phyloP scores from a whole-genome alignment of 108 stramenopile genomes.

The Mediolabrus comicus region DNA sequence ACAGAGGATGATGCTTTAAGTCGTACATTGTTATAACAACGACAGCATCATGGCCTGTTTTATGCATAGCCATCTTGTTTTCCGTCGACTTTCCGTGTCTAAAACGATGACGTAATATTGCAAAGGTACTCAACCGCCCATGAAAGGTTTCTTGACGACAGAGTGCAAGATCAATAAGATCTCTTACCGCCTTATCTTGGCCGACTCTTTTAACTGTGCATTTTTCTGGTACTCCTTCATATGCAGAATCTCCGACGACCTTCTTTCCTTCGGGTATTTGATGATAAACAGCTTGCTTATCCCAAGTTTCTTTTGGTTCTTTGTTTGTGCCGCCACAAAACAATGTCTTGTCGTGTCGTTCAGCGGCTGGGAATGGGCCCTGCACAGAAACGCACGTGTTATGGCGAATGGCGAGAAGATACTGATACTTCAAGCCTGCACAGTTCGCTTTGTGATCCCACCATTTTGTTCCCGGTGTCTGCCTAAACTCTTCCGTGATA shows the following conservation, averaged over 20 bases:
- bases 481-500: neutral
- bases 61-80: too few relatives aligned
- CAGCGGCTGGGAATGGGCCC: constrained; percentile 36
- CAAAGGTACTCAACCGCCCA: too few relatives aligned
- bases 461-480: constrained; percentile 10
- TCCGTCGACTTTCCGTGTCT: too few relatives aligned
- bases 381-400: constrained; percentile 29
- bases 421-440: constrained; percentile 4
- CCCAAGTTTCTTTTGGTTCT: neutral
- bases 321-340: constrained; percentile 5
- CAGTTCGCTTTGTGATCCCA: constrained; percentile 37
- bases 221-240: constrained; percentile 1
- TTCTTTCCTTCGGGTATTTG: neutral
- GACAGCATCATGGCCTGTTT: too few relatives aligned
- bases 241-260: neutral
- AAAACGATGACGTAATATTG: too few relatives aligned
- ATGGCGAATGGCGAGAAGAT: neutral
- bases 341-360: constrained; percentile 22
- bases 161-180: too few relatives aligned
- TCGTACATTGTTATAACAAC: too few relatives aligned
- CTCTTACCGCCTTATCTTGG: too few relatives aligned
- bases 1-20: too few relatives aligned
- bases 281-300: neutral
- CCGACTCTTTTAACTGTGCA: too few relatives aligned
- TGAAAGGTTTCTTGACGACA: too few relatives aligned